Evolutionary conservation across 1,139 yeast species (phyloP).

Genomic region (Sugiyamaella neomexicana): DNA sequence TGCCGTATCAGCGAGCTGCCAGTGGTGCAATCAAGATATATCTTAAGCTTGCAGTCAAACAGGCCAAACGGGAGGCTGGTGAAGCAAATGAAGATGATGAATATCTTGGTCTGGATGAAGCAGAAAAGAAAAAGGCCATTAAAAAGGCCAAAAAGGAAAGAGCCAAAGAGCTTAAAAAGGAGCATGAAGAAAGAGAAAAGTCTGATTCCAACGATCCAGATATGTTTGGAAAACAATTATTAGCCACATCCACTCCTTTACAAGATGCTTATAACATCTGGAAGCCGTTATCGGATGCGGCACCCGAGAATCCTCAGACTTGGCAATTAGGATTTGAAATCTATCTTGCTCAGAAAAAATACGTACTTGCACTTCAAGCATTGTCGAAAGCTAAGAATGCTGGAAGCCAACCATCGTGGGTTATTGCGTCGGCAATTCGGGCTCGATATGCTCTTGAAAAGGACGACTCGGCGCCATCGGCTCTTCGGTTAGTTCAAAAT

Average conservation of each 20-base stretch:
- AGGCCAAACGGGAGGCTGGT: conserved; percentile 14
- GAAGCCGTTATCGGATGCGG: conserved; percentile 37
- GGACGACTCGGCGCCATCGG: conserved; percentile 35
- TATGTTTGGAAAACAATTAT: conserved; percentile 45
- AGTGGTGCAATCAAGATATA: conserved; percentile 64
- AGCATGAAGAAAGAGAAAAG: conserved; percentile 41
- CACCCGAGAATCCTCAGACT: conserved; percentile 38
- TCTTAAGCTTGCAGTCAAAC: conserved; percentile 44
- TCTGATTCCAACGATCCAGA: conserved; percentile 47
- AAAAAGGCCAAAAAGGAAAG: conserved; percentile 47
- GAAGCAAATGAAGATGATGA: conserved; percentile 28
- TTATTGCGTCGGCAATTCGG: conserved; percentile 34
- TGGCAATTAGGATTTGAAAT: conserved; percentile 48
- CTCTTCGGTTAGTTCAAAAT: conserved; percentile 37
- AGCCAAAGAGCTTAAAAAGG: conserved; percentile 43
- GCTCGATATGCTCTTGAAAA: conserved; percentile 32
- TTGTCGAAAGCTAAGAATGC: conserved; percentile 42
- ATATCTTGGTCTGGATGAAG: conserved; percentile 34
- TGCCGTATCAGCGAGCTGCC: conserved; percentile 69
- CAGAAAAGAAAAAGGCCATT: conserved; percentile 37
- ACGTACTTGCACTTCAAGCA: conserved; percentile 49
- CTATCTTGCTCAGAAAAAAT: conserved; percentile 47
- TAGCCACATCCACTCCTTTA: conserved; percentile 44
- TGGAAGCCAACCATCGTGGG: conserved; percentile 36
- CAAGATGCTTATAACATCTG: conserved; percentile 43